Base-by-base conservation (phyloP, 768 basidiomycete species). In the Rhizopogon vesiculosus region DNA sequence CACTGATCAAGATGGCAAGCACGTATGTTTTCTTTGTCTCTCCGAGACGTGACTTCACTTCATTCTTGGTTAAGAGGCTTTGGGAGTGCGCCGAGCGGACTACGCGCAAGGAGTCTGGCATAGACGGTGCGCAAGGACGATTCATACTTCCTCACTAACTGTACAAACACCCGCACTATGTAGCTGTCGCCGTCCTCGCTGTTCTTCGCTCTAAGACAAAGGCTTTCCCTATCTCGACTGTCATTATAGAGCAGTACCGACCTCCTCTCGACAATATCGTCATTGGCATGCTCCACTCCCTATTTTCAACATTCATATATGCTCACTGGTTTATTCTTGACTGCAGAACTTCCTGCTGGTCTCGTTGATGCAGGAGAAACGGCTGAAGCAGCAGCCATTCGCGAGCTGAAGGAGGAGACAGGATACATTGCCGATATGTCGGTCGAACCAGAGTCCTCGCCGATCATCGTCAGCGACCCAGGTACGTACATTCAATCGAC, bases 321-420 rank as follows among this genome's bases (percentile, higher is more conserved):
- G 3, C 25, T 3, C 10, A 15, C 31, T 29, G 8, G 7, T 28
- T 18, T 10, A 3, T 45, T 13, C 5, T 31, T 13, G 3, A 18
- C 35, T 43, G 54, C 65, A 79, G 84, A 85, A 61, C 72, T 86
- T 35, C 85, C 84, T 13, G 84, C 85, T 35, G 81, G 95, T 31
- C 72, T 98, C 16, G 83, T 98, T 59, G 92, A 96, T 66, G 84
- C 87, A 56, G 84, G 84, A 0, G 96, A 98, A 75, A 83, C 86
- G 1, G 78, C 91, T 0, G 90, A 89, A 69, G 72, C 80, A 16
- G 82, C 93, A 1, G 95, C 94, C 1, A 77, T 93, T 39, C 83
- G 96, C 19, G 96, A 98, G 68, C 79, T 98, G 13, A 79, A 85
- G 63, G 96, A 98, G 72, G 96, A 98, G 70, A 97, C 95, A 2